Evolutionary conservation across 352 stramenopile genomes (phyloP), one percentile per base, ranked within the genome.

Genomic region (Phytophthora aleatoria): DNA sequence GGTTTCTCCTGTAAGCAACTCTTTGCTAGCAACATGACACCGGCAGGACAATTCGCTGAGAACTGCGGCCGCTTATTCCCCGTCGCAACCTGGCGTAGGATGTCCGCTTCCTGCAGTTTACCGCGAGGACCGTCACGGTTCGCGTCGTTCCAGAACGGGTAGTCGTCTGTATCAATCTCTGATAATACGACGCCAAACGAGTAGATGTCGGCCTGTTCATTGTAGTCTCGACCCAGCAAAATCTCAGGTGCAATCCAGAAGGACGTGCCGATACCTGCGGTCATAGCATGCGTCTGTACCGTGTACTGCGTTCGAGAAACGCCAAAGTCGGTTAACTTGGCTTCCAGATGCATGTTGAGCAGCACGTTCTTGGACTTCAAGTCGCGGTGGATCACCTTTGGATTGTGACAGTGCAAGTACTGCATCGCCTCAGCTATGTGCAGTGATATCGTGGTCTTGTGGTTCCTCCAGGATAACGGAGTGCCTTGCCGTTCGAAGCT

Each of bases 281-380:
- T 79, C 71, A 79, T 79, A 8, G 64, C 31, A 39, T 79, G 71
- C 27, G 63, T 79, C 38, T 79, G 54, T n/a, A 74, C 56, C 15
- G 61, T 53, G 50, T 74, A 64, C 27, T 67, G 67, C 35, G 74
- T 58, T 6, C 77, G 68, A 20, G 74, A 82, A 26, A 83, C 71
- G 6, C 80, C 80, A 67, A 91, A 91, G 65, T 91, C 83, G 35
- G 74, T 91, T 35, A 91, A 56, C 42, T 91, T 91, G 1, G 80
- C 80, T 26, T 87, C 68, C 20, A 87, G 52, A 9, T 85, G 67
- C 35, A 60, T 62, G 57, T 83, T 88, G 5, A 88, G 65, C 31
- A 84, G 75, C 35, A 78, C 71, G 42, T 78, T 78, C 35, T 72
- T 72, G 51, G 69, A 76, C 55, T 76, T 76, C 24, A 76, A 43